Percentiles rank a stretch among this genome's conserved stretches.
Conservation (phyloP, 768 basidiomycete species). For the Tulasnella sp. region DNA sequence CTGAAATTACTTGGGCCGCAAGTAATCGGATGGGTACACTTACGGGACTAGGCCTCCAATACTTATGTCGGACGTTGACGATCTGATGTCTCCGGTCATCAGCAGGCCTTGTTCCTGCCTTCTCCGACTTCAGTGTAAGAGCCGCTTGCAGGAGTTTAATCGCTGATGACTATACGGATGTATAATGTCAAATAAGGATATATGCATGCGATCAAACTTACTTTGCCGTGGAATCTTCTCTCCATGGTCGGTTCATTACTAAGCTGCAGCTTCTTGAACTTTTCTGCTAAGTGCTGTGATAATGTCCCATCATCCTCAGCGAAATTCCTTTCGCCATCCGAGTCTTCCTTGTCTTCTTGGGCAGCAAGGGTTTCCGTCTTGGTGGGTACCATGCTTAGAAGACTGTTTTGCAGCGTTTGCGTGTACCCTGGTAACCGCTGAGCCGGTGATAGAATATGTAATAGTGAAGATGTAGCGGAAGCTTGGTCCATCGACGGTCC, state of each 20-base stretch:
- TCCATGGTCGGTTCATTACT: neutral
- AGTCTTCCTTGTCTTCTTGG: conserved; percentile 22
- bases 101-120: conserved; percentile 27
- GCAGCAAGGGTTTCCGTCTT: no score
- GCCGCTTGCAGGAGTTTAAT: conserved; percentile 43
- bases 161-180: conserved; percentile 18
- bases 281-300: neutral
- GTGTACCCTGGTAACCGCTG: neutral
- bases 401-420: neutral
- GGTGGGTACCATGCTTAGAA: neutral
- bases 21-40: no score
- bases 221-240: conserved; percentile 6
- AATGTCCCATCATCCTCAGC: neutral
- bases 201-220: neutral
- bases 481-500: conserved; percentile 18
- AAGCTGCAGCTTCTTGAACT: neutral
- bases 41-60: conserved; percentile 12
- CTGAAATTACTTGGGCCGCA: neutral
- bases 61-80: neutral
- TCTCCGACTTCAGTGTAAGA: conserved; percentile 49
- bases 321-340: neutral
- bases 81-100: conserved; percentile 18
- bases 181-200: neutral
- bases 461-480: neutral
- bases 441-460: neutral